Conservation (phyloP, 2,329 filamentous ascomycete genomes). For the Drechslerella dactyloides region DNA sequence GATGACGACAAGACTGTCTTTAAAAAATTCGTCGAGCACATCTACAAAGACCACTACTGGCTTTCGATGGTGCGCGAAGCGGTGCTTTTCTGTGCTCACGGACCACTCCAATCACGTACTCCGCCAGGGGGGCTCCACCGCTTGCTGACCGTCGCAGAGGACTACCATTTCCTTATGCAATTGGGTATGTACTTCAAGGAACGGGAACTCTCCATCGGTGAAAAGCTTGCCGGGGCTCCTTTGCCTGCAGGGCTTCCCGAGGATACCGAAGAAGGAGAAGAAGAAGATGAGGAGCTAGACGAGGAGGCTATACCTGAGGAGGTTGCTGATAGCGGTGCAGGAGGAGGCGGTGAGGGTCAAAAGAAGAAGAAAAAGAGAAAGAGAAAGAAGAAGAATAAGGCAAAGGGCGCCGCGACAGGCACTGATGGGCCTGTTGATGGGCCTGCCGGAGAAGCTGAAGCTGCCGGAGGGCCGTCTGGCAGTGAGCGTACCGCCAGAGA, state of each 20-base stretch:
- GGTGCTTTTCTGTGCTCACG: conserved; percentile 1
- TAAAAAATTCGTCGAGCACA: conserved; percentile 5
- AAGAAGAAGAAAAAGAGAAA: conserved; percentile 21
- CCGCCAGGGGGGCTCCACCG: too few relatives aligned
- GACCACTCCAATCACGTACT: too few relatives aligned
- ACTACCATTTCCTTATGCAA: conserved; percentile 13
- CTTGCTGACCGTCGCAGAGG: conserved; percentile 9
- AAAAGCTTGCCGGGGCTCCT: too few relatives aligned
- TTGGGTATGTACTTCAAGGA: too few relatives aligned
- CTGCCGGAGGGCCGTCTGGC: too few relatives aligned
- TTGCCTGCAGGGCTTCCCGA: too few relatives aligned
- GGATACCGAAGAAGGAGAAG: too few relatives aligned
- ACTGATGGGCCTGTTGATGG: too few relatives aligned
- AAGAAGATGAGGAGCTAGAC: not conserved
- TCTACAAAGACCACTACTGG: conserved; percentile 26
- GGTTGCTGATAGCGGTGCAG: not conserved
- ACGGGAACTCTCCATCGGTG: too few relatives aligned
- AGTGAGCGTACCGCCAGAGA: too few relatives aligned
- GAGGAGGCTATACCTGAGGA: not conserved
- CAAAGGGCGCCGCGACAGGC: not conserved
- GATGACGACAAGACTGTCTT: not conserved
- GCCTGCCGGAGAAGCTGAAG: too few relatives aligned
- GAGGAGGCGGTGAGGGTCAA: not conserved
- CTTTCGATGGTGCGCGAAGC: conserved; percentile 26
- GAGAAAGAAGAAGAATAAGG: not conserved